Evolutionary conservation across 495 filamentous ascomycete genomes (phyloP).

Genomic region (Tuber microsphaerosporum): DNA sequence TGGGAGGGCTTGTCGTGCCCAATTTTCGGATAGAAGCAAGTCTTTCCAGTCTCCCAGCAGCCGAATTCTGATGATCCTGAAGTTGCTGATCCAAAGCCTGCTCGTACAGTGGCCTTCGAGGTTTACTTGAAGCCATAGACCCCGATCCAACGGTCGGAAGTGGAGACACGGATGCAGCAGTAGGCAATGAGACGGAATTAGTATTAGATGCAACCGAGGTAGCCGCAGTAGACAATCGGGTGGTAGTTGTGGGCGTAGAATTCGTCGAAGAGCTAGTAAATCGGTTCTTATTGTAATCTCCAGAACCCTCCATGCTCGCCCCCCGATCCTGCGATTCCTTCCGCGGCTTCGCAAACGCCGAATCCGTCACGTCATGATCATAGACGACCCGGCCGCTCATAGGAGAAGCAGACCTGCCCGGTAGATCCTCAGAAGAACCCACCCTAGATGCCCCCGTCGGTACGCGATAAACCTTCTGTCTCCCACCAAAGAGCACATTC

Average conservation of each 20-base stretch:
- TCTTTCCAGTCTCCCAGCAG: slow-evolving; percentile 70
- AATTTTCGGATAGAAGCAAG: slow-evolving; percentile 55
- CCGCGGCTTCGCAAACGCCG: slow-evolving; percentile 63
- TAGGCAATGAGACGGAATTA: slow-evolving; percentile 49
- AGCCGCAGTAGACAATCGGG: slow-evolving; percentile 77
- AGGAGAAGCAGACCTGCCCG: slow-evolving; percentile 43
- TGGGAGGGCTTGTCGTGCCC: slow-evolving; percentile 49
- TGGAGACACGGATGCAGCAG: slow-evolving; percentile 25
- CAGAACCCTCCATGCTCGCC: slow-evolving; percentile 42
- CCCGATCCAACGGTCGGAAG: slow-evolving; percentile 38
- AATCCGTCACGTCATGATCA: slow-evolving; percentile 74
- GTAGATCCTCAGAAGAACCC: slow-evolving; percentile 43
- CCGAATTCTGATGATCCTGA: slow-evolving; percentile 71
- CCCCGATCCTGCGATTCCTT: slow-evolving; percentile 46
- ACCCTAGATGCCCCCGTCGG: slow-evolving; percentile 48
- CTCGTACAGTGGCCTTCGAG: slow-evolving; percentile 69
- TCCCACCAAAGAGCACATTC: slow-evolving; percentile 89
- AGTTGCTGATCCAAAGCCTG: slow-evolving; percentile 70
- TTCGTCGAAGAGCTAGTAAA: slow-evolving; percentile 83
- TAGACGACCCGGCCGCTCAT: slow-evolving; percentile 69
- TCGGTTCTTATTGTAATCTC: slow-evolving; percentile 61
- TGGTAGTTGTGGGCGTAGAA: slow-evolving; percentile 58
- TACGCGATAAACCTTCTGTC: slow-evolving; percentile 94
- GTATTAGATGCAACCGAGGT: slow-evolving; percentile 81
- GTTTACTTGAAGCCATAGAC: slow-evolving; percentile 56